Base-by-base conservation (phyloP, 1,284 basidiomycete species). In the Malassezia cuniculi region DNA sequence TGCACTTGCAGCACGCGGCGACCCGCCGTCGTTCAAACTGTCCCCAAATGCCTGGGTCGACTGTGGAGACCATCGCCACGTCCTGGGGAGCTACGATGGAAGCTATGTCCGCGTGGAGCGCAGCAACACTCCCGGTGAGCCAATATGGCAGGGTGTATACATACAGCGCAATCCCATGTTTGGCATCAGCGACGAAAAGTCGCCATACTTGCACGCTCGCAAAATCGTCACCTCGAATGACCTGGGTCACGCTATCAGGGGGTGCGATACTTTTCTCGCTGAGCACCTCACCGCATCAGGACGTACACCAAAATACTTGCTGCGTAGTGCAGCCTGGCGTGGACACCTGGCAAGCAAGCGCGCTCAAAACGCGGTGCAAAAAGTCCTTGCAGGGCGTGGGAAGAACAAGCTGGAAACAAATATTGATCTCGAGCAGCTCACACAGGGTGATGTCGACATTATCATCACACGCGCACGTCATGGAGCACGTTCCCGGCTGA, bases 21-120 rank as follows among this genome's bases (percentile, higher is more conserved):
- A n/a, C n/a, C n/a, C n/a, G 25, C n/a, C n/a, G 25, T 26, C 25
- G 25, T 26, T n/a, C n/a, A 66, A 33, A 37, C 79, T 38, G 78
- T 76, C 51, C 55, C 56, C 29, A 67, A 76, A 53, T 52, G 75
- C 79, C 0, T 86, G 87, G 89, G 81, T 93, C 4, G 77, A 78
- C 7, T 86, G 83, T 54, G 85, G 86, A 0, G 72, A 72, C 3
- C 73, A 78, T 16, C 68, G 76, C 6, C 85, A 81, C 62, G 75
- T 93, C 7, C 72, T 95, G 1, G 82, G 87, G 50, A 78, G 82
- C 42, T 56, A 48, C 4, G 67, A 87, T 14, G 78, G 77, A 43
- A 85, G 86, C 0, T 76, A 76, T 57, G 71, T 93, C 39, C 76
- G 78, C 16, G 73, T 94, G 11, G 76, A 80, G 46, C 74, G 71